Percentiles rank a stretch among this genome's conserved stretches.
Evolutionary conservation across 306 rosid genomes (phyloP).

Genomic region (Sindora glabra): DNA sequence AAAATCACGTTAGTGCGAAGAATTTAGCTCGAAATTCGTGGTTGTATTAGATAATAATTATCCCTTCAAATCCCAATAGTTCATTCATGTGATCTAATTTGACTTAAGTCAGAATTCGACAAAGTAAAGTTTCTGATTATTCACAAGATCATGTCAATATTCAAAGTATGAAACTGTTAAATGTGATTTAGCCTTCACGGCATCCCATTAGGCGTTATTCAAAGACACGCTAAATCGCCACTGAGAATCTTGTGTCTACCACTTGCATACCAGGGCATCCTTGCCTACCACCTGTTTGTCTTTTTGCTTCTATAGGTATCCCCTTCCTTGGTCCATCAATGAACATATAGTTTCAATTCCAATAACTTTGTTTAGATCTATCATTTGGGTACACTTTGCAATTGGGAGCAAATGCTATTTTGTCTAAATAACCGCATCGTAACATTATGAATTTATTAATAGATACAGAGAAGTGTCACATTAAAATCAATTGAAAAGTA

Average conservation of each 20-base stretch:
- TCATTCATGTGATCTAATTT: slow-evolving; percentile 15
- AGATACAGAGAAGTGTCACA: too few relatives aligned
- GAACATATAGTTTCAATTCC: background rate
- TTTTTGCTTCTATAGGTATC: background rate
- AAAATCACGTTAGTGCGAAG: background rate
- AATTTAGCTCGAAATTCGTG: background rate
- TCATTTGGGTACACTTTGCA: background rate
- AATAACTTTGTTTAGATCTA: background rate
- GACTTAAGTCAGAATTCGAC: slow-evolving; percentile 9
- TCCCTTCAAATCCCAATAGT: background rate
- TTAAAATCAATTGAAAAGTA: too few relatives aligned
- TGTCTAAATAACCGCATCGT: too few relatives aligned
- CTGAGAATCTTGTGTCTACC: background rate
- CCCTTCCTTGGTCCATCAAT: too few relatives aligned
- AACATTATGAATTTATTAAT: too few relatives aligned
- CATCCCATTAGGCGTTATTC: too few relatives aligned
- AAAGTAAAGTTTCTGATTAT: background rate
- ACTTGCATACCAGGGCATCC: background rate
- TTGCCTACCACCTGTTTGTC: background rate
- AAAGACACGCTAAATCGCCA: too few relatives aligned
- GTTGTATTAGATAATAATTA: too few relatives aligned
- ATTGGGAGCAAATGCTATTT: background rate
- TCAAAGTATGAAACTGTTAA: background rate
- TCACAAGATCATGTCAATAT: slow-evolving; percentile 10
- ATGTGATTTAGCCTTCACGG: background rate